Evolutionary conservation across 1,284 basidiomycete species (phyloP), one percentile per base, ranked within the genome.

Genomic region (Vanrija pseudolonga): DNA sequence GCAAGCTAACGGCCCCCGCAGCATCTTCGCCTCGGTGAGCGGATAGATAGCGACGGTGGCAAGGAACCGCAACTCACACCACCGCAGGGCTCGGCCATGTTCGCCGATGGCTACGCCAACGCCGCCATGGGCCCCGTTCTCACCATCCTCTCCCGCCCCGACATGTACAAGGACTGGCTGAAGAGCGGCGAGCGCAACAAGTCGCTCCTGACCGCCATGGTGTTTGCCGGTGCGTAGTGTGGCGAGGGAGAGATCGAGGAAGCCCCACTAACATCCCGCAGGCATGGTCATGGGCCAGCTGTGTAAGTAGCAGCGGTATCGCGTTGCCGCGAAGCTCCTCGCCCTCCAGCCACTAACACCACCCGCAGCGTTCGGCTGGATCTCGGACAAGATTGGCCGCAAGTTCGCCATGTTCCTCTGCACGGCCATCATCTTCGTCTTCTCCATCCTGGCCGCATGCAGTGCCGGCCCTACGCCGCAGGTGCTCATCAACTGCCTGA

Each of bases 381-480:
- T 91, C 54, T 88, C 88, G 9, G 93, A 95, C 72, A 88, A 87
- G 69, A 66, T 92, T 54, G 91, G 92, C 9, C 83, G 92, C 49
- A 94, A 94, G 68, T 86, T 68, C 54, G 64, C 61, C 23, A 68
- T 68, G 66, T 50, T 90, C 84, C 67, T 83, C 28, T 89, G 89
- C 7, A 84, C 87, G 2, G 83, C 77, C 20, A 89, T 91, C 60
- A 86, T 92, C 47, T 83, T 84, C 12, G 68, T 92, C 18, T 92
- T 92, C 73, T 87, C 89, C 14, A 82, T 77, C 17, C 81, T 96
- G 23, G 88, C 88, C 36, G 89, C 91, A 1, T 45, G 44, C 44
- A 26, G 23, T 5, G 18, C 45, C 9, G 22, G 20, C 19, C 19
- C 45, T 3, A 19, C 23, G 14, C 36, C 45, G 14, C 45, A 47